Evolutionary conservation across 2,329 filamentous ascomycete genomes (phyloP), one percentile per base, ranked within the genome.

Genomic region (Cadophora gregata): DNA sequence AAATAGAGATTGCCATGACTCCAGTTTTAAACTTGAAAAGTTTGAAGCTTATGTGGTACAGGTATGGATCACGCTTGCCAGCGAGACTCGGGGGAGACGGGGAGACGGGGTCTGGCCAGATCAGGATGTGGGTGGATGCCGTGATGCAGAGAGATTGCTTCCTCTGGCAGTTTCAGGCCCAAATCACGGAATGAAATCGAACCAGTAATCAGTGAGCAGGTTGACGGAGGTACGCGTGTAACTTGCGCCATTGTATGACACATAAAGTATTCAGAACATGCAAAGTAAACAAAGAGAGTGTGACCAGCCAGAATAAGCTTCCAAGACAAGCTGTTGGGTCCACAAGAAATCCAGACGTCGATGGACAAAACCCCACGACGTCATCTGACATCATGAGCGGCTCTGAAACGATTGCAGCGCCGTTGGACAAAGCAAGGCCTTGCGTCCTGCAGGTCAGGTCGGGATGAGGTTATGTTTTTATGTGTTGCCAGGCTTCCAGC

Each of bases 351-450:
- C 51, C 29, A 56, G 51, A 56, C 16, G n/a, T 29, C 51, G 12
- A 24, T 27, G 50, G 29, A 36, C 51, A 36, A 56, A 56, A 56
- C 51, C 51, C 51, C 4, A 9, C 51, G 62, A 64, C 63, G 63
- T 65, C 63, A 65, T 65, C 58, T 62, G 58, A 65, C 63, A 65
- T 65, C 63, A 65, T 56, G 36, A 56, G 31, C 29, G 55, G 29
- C 31, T 55, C 36, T 45, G 56, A 36, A 33, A 55, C 51, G 51
- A 29, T 5, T 56, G 51, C 21, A 29, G 51, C 51, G 51, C 16
- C n/a, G 51, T 36, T 10, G n/a, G 1, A 21, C 51, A 55, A n/a
- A 36, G 51, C 51, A 56, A 24, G 51, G 21, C 36, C 51, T 56
- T 56, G 51, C 29, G 12, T 36, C 2, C 29, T 29, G 48, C 25